Evolutionary conservation across 176 grass and related monocot genomes (phyloP).

Genomic region (Cymbopogon citratus): DNA sequence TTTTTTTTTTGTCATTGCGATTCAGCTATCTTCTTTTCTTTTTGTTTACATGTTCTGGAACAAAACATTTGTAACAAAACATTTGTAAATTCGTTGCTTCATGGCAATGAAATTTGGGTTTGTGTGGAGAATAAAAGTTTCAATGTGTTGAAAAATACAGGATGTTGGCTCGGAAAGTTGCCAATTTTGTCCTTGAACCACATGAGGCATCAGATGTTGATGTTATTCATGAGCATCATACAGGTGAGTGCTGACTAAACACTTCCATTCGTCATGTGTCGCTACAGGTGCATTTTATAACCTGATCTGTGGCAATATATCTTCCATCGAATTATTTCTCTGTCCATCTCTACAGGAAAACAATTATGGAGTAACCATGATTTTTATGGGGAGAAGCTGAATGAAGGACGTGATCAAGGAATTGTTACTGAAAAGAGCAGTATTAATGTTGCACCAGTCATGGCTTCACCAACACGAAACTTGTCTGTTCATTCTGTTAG

Average conservation of each 20-base stretch:
- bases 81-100: background rate
- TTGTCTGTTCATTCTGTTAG: background rate
- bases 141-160: conserved; percentile 18
- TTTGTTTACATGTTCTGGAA: conserved; percentile 12
- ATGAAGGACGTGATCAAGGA: background rate
- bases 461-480: background rate
- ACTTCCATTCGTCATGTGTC: background rate
- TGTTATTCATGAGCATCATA: conserved; percentile 5
- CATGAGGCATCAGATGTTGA: background rate
- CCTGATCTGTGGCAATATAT: background rate
- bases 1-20: background rate
- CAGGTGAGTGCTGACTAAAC: conserved; percentile 1
- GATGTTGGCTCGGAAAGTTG: background rate
- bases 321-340: background rate
- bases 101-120: background rate
- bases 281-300: background rate
- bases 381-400: background rate
- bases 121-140: background rate
- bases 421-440: background rate
- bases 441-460: background rate
- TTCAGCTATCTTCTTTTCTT: background rate
- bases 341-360: background rate
- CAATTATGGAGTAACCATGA: background rate
- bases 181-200: background rate
- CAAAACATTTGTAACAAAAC: background rate